These are phyloP conservation scores for Neospermospora avenae DNA, from an alignment of 2,329 filamentous ascomycete genomes.

Conservation along the genomic window DNA sequence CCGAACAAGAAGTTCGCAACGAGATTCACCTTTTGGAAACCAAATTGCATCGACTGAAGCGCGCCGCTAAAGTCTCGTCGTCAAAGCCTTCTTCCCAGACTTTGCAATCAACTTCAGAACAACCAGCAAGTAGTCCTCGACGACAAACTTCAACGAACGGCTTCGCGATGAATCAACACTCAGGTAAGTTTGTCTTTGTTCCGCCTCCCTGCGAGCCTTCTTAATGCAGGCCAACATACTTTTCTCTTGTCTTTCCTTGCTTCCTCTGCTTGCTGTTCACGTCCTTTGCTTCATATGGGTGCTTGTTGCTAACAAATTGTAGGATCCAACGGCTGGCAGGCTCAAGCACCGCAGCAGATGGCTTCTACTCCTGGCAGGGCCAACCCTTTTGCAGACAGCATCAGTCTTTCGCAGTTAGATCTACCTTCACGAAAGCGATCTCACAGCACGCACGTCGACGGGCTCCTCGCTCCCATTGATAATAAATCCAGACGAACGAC, in stretches of 20 bases:
- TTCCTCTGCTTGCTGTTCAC: not conserved
- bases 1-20: constrained; percentile 26
- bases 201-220: not conserved
- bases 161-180: not conserved
- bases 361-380: constrained; percentile 27
- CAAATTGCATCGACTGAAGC: constrained; percentile 16
- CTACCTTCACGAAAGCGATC: constrained; percentile 33
- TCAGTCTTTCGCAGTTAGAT: constrained; percentile 18
- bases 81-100: not conserved
- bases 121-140: not conserved
- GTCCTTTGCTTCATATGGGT: not conserved
- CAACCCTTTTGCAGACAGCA: constrained; percentile 15
- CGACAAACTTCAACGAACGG: constrained; percentile 1
- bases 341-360: constrained; percentile 15
- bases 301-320: constrained; percentile 13
- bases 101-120: not conserved
- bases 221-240: not conserved
- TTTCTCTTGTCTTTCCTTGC: not conserved
- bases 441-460: constrained; percentile 29
- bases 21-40: constrained; percentile 37
- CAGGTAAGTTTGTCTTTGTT: constrained; percentile 1
- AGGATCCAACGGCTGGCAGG: constrained; percentile 8
- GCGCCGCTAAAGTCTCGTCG: constrained; percentile 9
- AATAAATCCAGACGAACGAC: constrained; percentile 34
- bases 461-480: constrained; percentile 18